Base-by-base conservation (phyloP, 1,284 basidiomycete genomes). In the Naganishia albida region DNA sequence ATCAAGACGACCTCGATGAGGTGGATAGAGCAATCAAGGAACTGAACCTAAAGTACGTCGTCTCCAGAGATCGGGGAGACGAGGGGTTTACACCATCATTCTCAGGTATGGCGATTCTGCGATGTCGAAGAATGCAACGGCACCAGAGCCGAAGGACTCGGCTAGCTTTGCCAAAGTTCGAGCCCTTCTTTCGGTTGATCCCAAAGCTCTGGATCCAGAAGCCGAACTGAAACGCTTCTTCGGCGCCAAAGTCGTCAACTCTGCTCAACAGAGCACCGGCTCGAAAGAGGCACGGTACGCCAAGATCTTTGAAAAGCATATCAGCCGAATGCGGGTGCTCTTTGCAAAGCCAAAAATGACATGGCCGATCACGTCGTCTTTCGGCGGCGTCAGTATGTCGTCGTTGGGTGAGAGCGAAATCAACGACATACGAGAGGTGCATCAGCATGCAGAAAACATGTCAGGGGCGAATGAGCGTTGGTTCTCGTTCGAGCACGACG, bases 191-290 rank as follows among this genome's bases (percentile, higher is more conserved):
- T 81, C 87, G 0, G 86, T 93, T 4, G 91, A 90, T 0, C 80
- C 88, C 0, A 82, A 87, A 60, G 84, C 91, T 71, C 85, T 96
- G 18, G 92, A 96, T 68, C 83, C 87, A 12, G 91, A 94, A 65
- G 87, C 87, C 0, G 93, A 97, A 76, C 85, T 96, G 77, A 87
- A 89, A 64, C 88, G 86, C 68, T 94, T 96, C 83, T 97, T 97
- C 72, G 93, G 93, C 1, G 85, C 90, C 7, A 90, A 88, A 74
- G 91, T 95, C 62, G 85, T 95, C 16, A n/a, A 67, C 66, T 38
- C 59, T 63, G 59, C 65, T 23, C 56, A 60, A 46, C 49, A 67
- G 60, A 39, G 48, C n/a, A 48, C 51, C 30, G 51, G 55, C n/a
- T 54, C 43, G 23, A 50, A 65, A 48, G 50, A 64, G 49, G 63